Base-by-base conservation (phyloP, 345 rosid species). In the Carallia pectinifolia region DNA sequence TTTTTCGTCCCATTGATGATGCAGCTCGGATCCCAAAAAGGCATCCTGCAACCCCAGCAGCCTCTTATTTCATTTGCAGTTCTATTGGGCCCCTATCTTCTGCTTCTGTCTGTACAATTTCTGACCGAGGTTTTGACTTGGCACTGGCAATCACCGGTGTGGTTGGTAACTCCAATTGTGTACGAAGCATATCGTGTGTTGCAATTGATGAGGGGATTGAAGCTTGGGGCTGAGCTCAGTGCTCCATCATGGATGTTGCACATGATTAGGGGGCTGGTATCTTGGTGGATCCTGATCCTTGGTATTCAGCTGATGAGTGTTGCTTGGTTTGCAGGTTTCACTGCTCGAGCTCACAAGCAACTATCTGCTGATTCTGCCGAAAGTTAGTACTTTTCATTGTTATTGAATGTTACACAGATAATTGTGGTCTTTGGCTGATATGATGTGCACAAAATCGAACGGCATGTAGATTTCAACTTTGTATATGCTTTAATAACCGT, bases 271-370 rank as follows among this genome's bases (percentile, higher is more conserved):
- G 95, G 93, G 53, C 82, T 91, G 55, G 95, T 91, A 16, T 94
- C 89, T 78, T 91, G 97, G 93, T 94, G 97, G 98, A 86, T 91
- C 58, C 71, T 94, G 79, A 87, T 91, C 56, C 91, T 93, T 55
- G 92, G 94, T 16, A 75, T 93, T 76, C 98, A 93, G 77, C 90
- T 93, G 66, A 91, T 94, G 97, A 85, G 98, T 73, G 93, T 91
- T 70, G 93, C 96, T 84, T 94, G 98, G 98, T 91, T 88, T 76
- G 93, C 97, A 67, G 97, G 98, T 71, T 87, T 85, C 76, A 68
- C 85, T 29, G 83, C 85, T 69, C 73, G 75, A 69, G 69, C 80
- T 48, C 77, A 27, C 16, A 67, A 58, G 53, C 72, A 76, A 55
- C 61, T 58, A 8, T 58, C 78, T 50, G 59, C 78, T 71, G 68